Percentiles rank a stretch among this genome's conserved stretches.
Evolutionary conservation across 2,329 filamentous ascomycete genomes (phyloP).

Genomic region (Hortaea werneckii): DNA sequence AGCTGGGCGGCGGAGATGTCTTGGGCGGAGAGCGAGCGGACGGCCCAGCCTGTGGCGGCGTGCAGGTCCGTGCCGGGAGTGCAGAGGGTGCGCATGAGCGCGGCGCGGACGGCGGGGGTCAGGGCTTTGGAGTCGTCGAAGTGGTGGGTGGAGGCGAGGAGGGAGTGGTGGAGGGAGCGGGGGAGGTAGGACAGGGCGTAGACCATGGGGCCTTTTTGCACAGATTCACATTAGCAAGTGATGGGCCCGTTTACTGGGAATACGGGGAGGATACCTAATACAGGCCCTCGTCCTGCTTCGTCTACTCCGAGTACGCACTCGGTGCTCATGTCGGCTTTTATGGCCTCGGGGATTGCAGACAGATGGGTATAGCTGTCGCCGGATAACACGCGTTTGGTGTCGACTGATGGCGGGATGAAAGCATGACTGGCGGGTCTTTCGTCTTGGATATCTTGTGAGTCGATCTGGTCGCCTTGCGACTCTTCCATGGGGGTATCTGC

Average conservation of each 20-base stretch:
- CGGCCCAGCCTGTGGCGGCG: slow-evolving; percentile 82
- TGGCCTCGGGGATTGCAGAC: slow-evolving; percentile 32
- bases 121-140: slow-evolving; percentile 96
- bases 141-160: slow-evolving; percentile 69
- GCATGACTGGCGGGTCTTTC: slow-evolving; percentile 26
- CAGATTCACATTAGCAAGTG: too few species aligned
- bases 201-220: slow-evolving; percentile 48
- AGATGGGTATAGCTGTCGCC: slow-evolving; percentile 41
- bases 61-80: slow-evolving; percentile 49
- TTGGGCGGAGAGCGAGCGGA: slow-evolving; percentile 67
- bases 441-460: slow-evolving; percentile 22
- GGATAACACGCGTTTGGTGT: slow-evolving; percentile 27
- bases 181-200: slow-evolving; percentile 63
- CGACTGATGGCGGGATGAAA: slow-evolving; percentile 40
- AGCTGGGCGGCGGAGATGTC: slow-evolving; percentile 77
- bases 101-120: slow-evolving; percentile 65
- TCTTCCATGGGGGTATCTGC: slow-evolving; percentile 18
- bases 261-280: slow-evolving; percentile 59
- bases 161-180: slow-evolving; percentile 53
- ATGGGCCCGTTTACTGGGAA: too few species aligned
- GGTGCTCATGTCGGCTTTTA: slow-evolving; percentile 35
- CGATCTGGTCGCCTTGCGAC: slow-evolving; percentile 17
- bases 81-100: slow-evolving; percentile 64
- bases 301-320: slow-evolving; percentile 80
- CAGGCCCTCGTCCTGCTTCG: slow-evolving; percentile 85